A percentile compares a stretch with the other conserved stretches of the same genome.
Evolutionary conservation across 1,284 basidiomycete genomes (phyloP).

Genomic region (Peniophora sp.): DNA sequence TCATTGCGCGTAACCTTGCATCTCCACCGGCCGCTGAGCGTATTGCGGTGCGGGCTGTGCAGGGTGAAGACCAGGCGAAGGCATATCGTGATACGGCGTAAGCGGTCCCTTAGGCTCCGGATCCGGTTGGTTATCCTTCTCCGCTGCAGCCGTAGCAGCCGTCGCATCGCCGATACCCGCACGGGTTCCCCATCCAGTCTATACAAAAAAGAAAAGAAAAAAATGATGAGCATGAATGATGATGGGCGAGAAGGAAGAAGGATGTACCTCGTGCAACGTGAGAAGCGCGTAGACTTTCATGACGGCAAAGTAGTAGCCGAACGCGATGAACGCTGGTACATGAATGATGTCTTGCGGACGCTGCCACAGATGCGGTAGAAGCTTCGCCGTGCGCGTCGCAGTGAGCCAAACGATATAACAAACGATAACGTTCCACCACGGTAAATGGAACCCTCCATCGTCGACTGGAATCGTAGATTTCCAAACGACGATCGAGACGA

Average conservation of each 20-base stretch:
- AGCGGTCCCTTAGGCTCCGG: conserved; percentile 11
- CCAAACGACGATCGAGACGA: conserved; percentile 71
- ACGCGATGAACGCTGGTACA: conserved; percentile 86
- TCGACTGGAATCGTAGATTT: conserved; percentile 68
- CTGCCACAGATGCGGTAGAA: conserved; percentile 83
- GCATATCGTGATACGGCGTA: conserved; percentile 15
- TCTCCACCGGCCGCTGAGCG: conserved; percentile 22
- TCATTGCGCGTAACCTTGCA: conserved; percentile 26
- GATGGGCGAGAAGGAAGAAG: conserved; percentile 7
- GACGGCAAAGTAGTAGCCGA: conserved; percentile 83
- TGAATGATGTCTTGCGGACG: conserved; percentile 81
- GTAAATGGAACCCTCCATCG: conserved; percentile 79
- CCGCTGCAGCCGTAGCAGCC: conserved; percentile 61
- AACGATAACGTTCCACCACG: conserved; percentile 80
- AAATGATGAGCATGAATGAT: neutral
- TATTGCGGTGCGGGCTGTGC: conserved; percentile 15
- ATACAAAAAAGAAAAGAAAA: conserved; percentile 4
- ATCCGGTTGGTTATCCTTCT: conserved; percentile 15
- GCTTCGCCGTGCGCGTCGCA: conserved; percentile 79
- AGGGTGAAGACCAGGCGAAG: conserved; percentile 4
- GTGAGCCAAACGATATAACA: conserved; percentile 78
- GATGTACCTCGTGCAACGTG: conserved; percentile 68
- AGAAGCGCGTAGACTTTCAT: conserved; percentile 84
- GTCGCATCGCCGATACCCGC: conserved; percentile 80
- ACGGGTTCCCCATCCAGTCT: conserved; percentile 89